Base-by-base conservation (phyloP, 129 eudicot genomes). In the Artemisia argyi region DNA sequence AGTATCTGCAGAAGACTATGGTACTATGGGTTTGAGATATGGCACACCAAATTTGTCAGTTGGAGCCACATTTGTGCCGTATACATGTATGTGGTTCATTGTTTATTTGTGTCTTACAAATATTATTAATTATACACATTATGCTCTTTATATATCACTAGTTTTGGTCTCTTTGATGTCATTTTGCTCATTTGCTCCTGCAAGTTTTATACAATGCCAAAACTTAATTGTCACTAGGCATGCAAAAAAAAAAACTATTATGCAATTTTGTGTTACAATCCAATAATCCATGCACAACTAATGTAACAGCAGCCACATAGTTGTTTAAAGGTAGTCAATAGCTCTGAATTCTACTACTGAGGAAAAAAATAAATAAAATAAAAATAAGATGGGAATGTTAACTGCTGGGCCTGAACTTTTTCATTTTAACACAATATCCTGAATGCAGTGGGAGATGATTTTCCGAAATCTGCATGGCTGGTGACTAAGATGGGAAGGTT, bases 11-110 rank as follows among this genome's bases (percentile, higher is more conserved):
- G 92, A 84, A 76, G 95, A 85, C 76, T 84, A 82, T 73, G 90
- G 98, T 32, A 76, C 86, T 14, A 89, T 93, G 98, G 98, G 98
- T 76, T 74, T 93, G 84, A 82, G 98, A 82, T 93, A 85, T 80
- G 92, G 98, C 76, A 85, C 95, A 39, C 66, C 90, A 58, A 84
- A 84, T 71, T 76, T 93, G 71, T 93, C 98, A 52, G 71, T 82
- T 80, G 98, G 98, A 81, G 88, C 85, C 74, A 89, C 98, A 55
- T 65, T 93, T 64, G 73, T 80, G 76, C 98, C 98, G 69, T 78
- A 85, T 67, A 60, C 89, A 61, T 32, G 98, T 93, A 84, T 68
- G 92, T 84, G 62, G 39, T 67, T 64, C 51, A 59, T n/a, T 59
- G 24, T 26, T 0, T n/a, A 59, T 59, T 30, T 60, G 24, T 24